Evolutionary conservation across 140 eudicot species (phyloP).

Genomic region (Ambrosia hybrid): DNA sequence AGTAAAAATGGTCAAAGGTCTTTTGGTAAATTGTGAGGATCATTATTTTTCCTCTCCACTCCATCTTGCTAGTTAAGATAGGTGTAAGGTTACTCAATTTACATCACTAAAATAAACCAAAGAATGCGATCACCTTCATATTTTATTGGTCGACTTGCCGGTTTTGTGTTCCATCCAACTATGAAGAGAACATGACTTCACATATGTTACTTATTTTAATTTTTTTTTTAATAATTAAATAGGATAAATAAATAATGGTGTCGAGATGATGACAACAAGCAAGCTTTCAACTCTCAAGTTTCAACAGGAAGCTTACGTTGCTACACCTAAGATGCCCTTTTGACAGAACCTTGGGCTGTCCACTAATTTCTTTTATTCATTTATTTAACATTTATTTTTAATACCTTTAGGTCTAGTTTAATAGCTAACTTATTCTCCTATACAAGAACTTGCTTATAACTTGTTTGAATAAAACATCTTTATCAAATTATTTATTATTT

Average conservation of each 20-base stretch:
- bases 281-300: conserved; percentile 20
- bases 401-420: neutral
- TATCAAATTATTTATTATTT: neutral
- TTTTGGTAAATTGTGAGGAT: neutral
- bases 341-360: conserved; percentile 49
- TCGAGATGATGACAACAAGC: conserved; percentile 23
- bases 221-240: neutral
- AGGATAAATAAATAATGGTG: neutral
- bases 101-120: conserved; percentile 1
- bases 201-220: neutral
- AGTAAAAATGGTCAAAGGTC: neutral
- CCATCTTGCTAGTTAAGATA: neutral
- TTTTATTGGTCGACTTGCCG: conserved; percentile 28
- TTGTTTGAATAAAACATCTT: neutral
- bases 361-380: neutral
- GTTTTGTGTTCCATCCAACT: conserved; percentile 21
- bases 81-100: neutral
- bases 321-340: conserved; percentile 53
- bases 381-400: neutral
- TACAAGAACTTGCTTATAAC: neutral
- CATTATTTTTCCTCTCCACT: neutral
- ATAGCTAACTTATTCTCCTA: neutral
- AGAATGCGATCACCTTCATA: conserved; percentile 17
- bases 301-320: conserved; percentile 22
- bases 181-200: conserved; percentile 14